Conservation (phyloP, 352 stramenopile genomes). For the Phytophthora niederhauseri region DNA sequence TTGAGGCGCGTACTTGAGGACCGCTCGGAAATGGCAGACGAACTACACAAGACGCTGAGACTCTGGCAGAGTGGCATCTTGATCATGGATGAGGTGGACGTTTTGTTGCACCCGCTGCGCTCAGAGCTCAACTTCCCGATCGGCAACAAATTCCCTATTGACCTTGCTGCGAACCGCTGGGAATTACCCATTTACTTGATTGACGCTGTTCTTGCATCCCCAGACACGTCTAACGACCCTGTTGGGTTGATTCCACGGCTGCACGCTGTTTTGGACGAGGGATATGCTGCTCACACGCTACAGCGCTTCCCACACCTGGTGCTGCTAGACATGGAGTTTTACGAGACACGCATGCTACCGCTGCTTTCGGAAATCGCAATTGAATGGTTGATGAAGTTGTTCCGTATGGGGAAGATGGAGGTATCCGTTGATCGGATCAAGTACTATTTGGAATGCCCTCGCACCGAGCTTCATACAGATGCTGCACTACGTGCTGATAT, state of each 20-base stretch:
- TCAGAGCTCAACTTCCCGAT: slow-evolving; percentile 94
- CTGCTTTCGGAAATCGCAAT: slow-evolving; percentile 91
- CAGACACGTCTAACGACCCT: slow-evolving; percentile 13
- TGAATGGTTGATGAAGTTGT: slow-evolving; percentile 84
- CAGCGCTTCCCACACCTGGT: slow-evolving; percentile 98
- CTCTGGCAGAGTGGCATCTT: slow-evolving; percentile 95
- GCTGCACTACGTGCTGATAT: slow-evolving; percentile 82
- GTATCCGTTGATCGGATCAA: slow-evolving; percentile 77
- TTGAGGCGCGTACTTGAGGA: slow-evolving; percentile 75
- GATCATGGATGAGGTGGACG: slow-evolving; percentile 94
- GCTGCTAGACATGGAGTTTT: slow-evolving; percentile 97
- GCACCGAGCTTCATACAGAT: slow-evolving; percentile 67
- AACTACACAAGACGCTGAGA: slow-evolving; percentile 86
- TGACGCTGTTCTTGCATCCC: slow-evolving; percentile 91
- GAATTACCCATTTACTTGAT: slow-evolving; percentile 93
- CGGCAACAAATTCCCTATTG: slow-evolving; percentile 92
- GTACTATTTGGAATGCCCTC: slow-evolving; percentile 72
- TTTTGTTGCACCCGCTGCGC: slow-evolving; percentile 90
- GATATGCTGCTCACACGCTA: slow-evolving; percentile 93
- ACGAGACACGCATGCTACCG: slow-evolving; percentile 93
- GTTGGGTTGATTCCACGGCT: slow-evolving; percentile 58
- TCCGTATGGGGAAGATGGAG: slow-evolving; percentile 95
- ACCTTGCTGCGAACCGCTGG: slow-evolving; percentile 91
- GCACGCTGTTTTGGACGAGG: slow-evolving; percentile 91
- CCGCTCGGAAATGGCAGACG: slow-evolving; percentile 90